phyloP scores from a whole-genome alignment of 306 rosid species.

The Vachellia pachyceras region DNA sequence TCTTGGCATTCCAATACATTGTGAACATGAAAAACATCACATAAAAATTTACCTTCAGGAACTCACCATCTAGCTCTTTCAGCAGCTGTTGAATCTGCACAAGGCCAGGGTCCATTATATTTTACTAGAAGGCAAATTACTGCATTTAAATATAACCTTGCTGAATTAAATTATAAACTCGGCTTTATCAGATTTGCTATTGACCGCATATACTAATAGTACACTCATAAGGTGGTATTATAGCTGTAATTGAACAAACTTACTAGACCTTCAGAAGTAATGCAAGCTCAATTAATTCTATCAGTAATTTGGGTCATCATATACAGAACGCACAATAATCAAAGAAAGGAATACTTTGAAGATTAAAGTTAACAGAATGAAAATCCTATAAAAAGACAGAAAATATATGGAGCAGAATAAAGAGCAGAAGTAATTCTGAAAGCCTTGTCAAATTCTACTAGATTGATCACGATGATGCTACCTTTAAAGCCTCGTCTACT shows the following conservation, averaged over 20 bases:
- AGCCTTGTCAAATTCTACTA: slow-evolving; percentile 22
- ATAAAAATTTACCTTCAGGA: slow-evolving; percentile 67
- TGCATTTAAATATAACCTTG: slow-evolving; percentile 7
- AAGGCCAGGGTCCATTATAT: slow-evolving; percentile 33
- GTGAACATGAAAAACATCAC: slow-evolving; percentile 16
- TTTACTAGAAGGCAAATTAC: slow-evolving; percentile 5
- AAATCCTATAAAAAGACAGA: neutral
- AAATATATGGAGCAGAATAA: slow-evolving; percentile 22
- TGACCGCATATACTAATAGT: neutral
- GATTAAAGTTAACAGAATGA: slow-evolving; percentile 20
- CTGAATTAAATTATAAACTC: slow-evolving; percentile 11
- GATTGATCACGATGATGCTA: slow-evolving; percentile 37
- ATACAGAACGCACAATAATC: slow-evolving; percentile 30
- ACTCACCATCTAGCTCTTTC: slow-evolving; percentile 85
- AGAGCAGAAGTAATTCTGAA: slow-evolving; percentile 20
- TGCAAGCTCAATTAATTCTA: neutral
- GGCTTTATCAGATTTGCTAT: slow-evolving; percentile 13
- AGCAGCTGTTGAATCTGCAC: slow-evolving; percentile 81
- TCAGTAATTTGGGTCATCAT: slow-evolving; percentile 14
- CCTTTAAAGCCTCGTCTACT: slow-evolving; percentile 74
- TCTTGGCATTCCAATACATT: slow-evolving; percentile 13
- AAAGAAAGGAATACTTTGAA: neutral
- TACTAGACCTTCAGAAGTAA: slow-evolving; percentile 3
- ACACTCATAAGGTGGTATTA: slow-evolving; percentile 3
- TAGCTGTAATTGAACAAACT: slow-evolving; percentile 15